Percentiles rank a stretch among this genome's conserved stretches.
These are phyloP conservation scores for Diversispora eburnea DNA, from an alignment of 192 early-diverging fungal genomes.

Conservation along the genomic window DNA sequence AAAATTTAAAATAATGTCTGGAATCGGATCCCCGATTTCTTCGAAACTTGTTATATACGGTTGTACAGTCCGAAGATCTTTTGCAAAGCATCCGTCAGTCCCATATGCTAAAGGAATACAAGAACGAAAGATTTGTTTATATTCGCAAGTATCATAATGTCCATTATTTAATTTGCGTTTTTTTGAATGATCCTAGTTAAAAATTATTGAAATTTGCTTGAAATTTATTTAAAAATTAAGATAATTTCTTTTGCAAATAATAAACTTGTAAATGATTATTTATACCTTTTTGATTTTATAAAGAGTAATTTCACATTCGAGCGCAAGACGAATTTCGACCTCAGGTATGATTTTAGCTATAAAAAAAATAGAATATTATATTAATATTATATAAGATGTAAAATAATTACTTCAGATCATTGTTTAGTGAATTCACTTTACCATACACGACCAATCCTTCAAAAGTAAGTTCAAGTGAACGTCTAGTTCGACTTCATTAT, in stretches of 20 bases:
- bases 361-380: not conserved
- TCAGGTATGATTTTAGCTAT: not conserved
- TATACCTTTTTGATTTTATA: constrained; percentile 13
- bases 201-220: not conserved
- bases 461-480: constrained; percentile 19
- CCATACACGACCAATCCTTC: not conserved
- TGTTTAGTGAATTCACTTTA: not conserved
- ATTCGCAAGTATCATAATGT: not conserved
- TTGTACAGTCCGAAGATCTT: not conserved
- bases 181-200: not conserved
- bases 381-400: no score
- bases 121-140: not conserved
- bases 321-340: not conserved
- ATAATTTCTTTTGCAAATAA: not conserved
- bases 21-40: not conserved
- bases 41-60: not conserved
- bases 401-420: no score
- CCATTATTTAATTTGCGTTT: constrained; percentile 14
- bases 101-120: not conserved
- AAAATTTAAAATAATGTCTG: constrained; percentile 9
- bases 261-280: not conserved
- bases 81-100: not conserved
- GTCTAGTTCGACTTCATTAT: constrained; percentile 1
- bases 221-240: constrained; percentile 1
- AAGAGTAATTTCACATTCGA: constrained; percentile 14